Conservation (phyloP, 2,329 filamentous ascomycete species). For the Xylariales sp. region DNA sequence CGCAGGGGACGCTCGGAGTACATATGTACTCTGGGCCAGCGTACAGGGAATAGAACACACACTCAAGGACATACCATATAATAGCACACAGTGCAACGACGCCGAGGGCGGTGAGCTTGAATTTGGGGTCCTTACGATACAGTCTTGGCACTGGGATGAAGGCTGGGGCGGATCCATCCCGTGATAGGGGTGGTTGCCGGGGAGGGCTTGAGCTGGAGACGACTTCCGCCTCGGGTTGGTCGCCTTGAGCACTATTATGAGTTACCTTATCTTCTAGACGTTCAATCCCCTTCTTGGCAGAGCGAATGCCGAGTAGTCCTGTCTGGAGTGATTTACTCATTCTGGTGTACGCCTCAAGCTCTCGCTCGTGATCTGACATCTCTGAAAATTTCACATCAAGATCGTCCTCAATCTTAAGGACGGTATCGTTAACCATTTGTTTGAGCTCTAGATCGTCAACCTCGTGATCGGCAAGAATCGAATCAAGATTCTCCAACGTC, state of each 20-base stretch:
- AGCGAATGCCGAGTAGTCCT: constrained; percentile 62
- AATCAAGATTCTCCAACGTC: constrained; percentile 68
- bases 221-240: constrained; percentile 30
- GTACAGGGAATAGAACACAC: constrained; percentile 63
- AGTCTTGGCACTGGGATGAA: constrained; percentile 61
- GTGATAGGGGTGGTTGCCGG: constrained; percentile 8
- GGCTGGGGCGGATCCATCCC: constrained; percentile 48
- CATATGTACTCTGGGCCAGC: constrained; percentile 65
- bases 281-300: constrained; percentile 68
- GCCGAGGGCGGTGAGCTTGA: constrained; percentile 63
- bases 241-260: constrained; percentile 50
- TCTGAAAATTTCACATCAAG: constrained; percentile 41
- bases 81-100: constrained; percentile 56
- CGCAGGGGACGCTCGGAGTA: constrained; percentile 57
- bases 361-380: constrained; percentile 51
- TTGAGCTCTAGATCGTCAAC: constrained; percentile 47
- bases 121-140: constrained; percentile 57
- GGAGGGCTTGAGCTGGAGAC: constrained; percentile 15
- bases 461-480: constrained; percentile 58
- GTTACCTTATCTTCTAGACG: constrained; percentile 65
- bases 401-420: constrained; percentile 46
- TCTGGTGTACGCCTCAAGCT: constrained; percentile 59
- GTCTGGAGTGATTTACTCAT: constrained; percentile 66
- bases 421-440: constrained; percentile 45
- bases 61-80: constrained; percentile 68